Conservation (phyloP, 1,284 basidiomycete genomes). For the Ustilago hordei region DNA sequence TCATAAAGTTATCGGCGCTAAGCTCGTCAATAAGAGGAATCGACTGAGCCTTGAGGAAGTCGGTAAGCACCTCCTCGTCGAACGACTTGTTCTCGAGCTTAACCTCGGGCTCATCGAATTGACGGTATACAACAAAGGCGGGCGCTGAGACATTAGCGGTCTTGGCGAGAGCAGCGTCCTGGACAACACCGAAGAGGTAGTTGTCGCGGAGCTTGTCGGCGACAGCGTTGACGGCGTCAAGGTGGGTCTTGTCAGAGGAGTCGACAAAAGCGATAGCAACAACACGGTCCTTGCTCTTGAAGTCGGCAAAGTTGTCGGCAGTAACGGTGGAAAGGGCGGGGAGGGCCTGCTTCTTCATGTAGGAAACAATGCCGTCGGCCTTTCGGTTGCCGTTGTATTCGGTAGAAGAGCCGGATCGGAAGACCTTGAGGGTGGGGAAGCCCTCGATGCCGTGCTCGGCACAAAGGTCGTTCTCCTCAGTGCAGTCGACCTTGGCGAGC, state of each 20-base stretch:
- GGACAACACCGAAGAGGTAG: slow-evolving; percentile 85
- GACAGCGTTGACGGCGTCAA: slow-evolving; percentile 77
- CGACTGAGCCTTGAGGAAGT: slow-evolving; percentile 82
- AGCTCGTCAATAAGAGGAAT: slow-evolving; percentile 93
- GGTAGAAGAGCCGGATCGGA: slow-evolving; percentile 83
- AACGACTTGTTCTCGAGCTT: slow-evolving; percentile 71
- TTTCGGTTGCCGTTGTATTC: slow-evolving; percentile 87
- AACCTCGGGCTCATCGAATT: slow-evolving; percentile 86
- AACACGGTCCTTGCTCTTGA: slow-evolving; percentile 89
- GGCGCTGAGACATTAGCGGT: slow-evolving; percentile 81
- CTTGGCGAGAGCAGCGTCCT: slow-evolving; percentile 76
- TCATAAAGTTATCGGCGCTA: slow-evolving; percentile 89
- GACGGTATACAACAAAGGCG: slow-evolving; percentile 89
- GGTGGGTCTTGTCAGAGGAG: slow-evolving; percentile 75
- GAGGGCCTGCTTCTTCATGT: slow-evolving; percentile 98
- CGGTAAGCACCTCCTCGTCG: slow-evolving; percentile 73
- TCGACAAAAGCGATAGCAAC: slow-evolving; percentile 88
- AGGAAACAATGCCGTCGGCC: slow-evolving; percentile 94
- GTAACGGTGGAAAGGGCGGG: slow-evolving; percentile 91
- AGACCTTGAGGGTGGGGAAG: slow-evolving; percentile 92
- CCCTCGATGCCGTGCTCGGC: slow-evolving; percentile 81
- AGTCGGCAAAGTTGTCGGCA: slow-evolving; percentile 81
- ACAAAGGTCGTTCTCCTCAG: slow-evolving; percentile 74
- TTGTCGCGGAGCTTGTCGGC: slow-evolving; percentile 91
- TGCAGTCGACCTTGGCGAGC: slow-evolving; percentile 81